phyloP scores from a whole-genome alignment of 2,329 filamentous ascomycete genomes.

The Diplodia scrobiculata region DNA sequence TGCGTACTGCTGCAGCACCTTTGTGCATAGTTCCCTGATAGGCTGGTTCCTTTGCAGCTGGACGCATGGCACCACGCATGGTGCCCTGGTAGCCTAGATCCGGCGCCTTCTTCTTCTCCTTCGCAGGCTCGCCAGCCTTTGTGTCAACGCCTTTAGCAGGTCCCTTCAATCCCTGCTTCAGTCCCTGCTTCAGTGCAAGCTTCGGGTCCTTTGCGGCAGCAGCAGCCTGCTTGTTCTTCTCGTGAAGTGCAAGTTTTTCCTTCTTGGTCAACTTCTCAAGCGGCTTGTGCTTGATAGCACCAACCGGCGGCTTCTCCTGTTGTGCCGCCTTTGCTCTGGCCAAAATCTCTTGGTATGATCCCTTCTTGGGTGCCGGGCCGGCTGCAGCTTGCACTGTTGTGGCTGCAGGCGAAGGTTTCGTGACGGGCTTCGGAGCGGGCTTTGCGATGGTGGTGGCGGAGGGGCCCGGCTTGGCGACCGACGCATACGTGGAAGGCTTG shows the following conservation, averaged over 20 bases:
- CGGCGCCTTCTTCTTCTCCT: slow-evolving; percentile 44
- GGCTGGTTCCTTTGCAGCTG: slow-evolving; percentile 40
- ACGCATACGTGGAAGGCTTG: slow-evolving; percentile 36
- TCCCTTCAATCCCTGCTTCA: slow-evolving; percentile 38
- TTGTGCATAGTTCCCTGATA: slow-evolving; percentile 44
- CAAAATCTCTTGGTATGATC: slow-evolving; percentile 73
- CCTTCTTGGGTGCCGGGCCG: slow-evolving; percentile 63
- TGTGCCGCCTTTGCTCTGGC: slow-evolving; percentile 67
- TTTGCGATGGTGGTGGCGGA: slow-evolving; percentile 30
- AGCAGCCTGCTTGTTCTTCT: slow-evolving; percentile 47
- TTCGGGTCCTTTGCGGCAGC: slow-evolving; percentile 17
- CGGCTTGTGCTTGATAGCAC: slow-evolving; percentile 74
- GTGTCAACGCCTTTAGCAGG: slow-evolving; percentile 31
- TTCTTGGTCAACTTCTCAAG: slow-evolving; percentile 65
- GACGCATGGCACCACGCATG: slow-evolving; percentile 54
- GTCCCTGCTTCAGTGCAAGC: slow-evolving; percentile 40
- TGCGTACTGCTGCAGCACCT: slow-evolving; percentile 35
- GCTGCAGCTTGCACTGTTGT: slow-evolving; percentile 31
- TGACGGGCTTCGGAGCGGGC: slow-evolving; percentile 30
- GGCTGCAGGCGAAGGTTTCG: slow-evolving; percentile 31
- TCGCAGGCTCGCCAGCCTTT: slow-evolving; percentile 36
- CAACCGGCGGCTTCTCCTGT: slow-evolving; percentile 53
- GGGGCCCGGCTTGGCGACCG: slow-evolving; percentile 31
- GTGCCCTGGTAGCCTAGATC: slow-evolving; percentile 54
- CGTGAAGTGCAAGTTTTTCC: slow-evolving; percentile 53